These are phyloP conservation scores for Berberis thunbergii DNA, from an alignment of 164 flowering plant genomes.

Conservation along the genomic window DNA sequence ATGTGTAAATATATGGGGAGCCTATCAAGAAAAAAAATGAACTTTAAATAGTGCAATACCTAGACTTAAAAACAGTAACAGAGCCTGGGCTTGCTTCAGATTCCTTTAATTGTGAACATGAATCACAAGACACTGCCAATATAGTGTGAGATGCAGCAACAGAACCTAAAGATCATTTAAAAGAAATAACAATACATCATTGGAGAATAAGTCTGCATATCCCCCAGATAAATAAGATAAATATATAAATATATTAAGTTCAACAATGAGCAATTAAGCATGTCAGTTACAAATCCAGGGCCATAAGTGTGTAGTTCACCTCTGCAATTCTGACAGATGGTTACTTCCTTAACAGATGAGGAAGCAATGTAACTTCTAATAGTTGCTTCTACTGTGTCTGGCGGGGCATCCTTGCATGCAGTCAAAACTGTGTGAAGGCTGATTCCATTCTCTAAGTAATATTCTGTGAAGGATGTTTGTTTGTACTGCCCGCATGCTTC, in stretches of 20 bases:
- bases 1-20: too few relatives aligned
- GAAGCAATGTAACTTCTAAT: constrained; percentile 32
- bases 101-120: constrained; percentile 27
- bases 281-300: too few relatives aligned
- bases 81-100: constrained; percentile 12
- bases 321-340: constrained; percentile 37
- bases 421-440: constrained; percentile 54
- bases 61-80: constrained; percentile 4
- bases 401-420: constrained; percentile 38
- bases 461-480: constrained; percentile 61
- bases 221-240: too few relatives aligned
- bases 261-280: too few relatives aligned
- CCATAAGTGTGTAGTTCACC: constrained; percentile 21
- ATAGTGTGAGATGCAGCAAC: constrained; percentile 18
- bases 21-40: not conserved
- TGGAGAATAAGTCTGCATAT: not conserved
- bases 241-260: too few relatives aligned
- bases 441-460: constrained; percentile 69
- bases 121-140: constrained; percentile 24
- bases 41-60: constrained; percentile 9
- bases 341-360: constrained; percentile 13
- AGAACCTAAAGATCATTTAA: constrained; percentile 20
- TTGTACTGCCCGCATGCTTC: constrained; percentile 66
- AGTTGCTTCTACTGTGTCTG: constrained; percentile 33
- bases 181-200: not conserved